phyloP scores from a whole-genome alignment of 805 yeast genomes.

The Teunomyces atbi region DNA sequence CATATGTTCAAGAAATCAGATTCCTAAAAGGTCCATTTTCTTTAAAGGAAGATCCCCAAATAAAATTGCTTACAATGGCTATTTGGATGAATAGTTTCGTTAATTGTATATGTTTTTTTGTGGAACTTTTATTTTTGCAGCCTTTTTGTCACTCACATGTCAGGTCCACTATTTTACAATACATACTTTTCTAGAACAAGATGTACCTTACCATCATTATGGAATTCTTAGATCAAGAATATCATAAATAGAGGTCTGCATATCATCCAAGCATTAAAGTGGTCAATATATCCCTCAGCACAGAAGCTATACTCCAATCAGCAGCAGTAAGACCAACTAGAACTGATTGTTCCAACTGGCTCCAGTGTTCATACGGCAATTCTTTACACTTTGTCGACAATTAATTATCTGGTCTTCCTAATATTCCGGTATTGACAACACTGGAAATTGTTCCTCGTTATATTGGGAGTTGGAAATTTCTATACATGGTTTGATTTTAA shows the following conservation, averaged over 20 bases:
- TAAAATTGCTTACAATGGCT: conserved; percentile 43
- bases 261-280: too few species aligned
- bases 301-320: too few species aligned
- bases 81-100: not conserved
- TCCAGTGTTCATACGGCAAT: conserved; percentile 48
- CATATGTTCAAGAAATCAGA: conserved; percentile 45
- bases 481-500: conserved; percentile 56
- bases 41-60: conserved; percentile 61
- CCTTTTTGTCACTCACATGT: not conserved
- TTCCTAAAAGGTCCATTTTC: conserved; percentile 45
- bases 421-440: conserved; percentile 63
- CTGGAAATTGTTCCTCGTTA: conserved; percentile 58
- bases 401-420: conserved; percentile 54
- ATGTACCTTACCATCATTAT: too few species aligned
- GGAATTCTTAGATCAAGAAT: too few species aligned
- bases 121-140: conserved; percentile 1
- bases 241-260: too few species aligned
- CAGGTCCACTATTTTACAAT: too few species aligned
- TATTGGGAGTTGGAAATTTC: conserved; percentile 59
- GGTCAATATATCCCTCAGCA: too few species aligned
- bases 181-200: too few species aligned
- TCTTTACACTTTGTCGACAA: conserved; percentile 51
- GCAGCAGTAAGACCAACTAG: too few species aligned
- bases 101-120: not conserved
- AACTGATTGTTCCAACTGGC: conserved; percentile 38